phyloP scores from a whole-genome alignment of 2,329 filamentous ascomycete genomes.

The Ophiostoma quercus region DNA sequence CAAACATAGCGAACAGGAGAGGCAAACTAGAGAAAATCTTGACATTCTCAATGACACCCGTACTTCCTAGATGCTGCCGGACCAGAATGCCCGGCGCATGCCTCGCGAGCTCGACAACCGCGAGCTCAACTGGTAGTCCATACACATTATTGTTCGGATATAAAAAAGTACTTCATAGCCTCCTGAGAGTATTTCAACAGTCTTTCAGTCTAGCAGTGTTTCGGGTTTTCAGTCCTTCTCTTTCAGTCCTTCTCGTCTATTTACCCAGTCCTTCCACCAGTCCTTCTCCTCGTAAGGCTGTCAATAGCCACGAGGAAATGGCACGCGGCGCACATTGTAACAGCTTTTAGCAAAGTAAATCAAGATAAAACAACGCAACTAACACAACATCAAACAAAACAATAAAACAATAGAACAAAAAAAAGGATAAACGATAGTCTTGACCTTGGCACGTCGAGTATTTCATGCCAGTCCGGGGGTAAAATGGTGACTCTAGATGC shows the following conservation, averaged over 20 bases:
- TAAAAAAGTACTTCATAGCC: background rate
- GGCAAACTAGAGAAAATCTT: background rate
- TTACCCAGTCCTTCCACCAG: background rate
- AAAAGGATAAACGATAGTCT: background rate
- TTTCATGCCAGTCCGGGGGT: background rate
- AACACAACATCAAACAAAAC: background rate
- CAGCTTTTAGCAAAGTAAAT: background rate
- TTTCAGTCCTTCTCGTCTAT: background rate
- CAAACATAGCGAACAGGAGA: background rate
- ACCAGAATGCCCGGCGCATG: background rate
- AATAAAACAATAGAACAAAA: background rate
- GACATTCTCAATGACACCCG: background rate
- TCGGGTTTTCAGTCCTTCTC: background rate
- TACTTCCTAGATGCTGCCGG: background rate
- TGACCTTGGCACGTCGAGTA: background rate
- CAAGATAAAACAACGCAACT: background rate
- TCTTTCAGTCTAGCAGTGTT: background rate
- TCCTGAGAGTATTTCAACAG: background rate
- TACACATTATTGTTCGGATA: background rate
- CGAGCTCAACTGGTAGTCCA: background rate
- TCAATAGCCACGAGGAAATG: background rate
- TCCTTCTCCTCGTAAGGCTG: no score
- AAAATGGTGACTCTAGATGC: background rate
- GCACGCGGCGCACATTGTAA: background rate
- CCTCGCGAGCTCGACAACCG: background rate